Evolutionary conservation across 768 basidiomycete species (phyloP).

Genomic region (Collybiopsis confluens): DNA sequence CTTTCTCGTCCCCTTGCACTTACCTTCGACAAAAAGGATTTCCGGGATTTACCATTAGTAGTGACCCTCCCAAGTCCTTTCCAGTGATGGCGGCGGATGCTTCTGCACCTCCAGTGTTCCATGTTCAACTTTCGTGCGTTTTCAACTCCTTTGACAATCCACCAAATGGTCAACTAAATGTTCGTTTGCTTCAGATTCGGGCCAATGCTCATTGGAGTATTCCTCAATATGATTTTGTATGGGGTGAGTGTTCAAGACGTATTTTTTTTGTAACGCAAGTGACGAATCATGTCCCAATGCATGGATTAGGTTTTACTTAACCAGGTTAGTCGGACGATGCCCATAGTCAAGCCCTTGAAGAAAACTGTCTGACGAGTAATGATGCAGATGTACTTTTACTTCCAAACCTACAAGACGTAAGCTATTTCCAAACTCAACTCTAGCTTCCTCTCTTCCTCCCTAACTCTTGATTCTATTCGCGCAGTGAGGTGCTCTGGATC

Average conservation of each 20-base stretch:
- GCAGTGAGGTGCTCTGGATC: conserved; percentile 40
- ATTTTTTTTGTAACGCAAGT: too few species aligned
- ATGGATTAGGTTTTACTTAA: conserved; percentile 1
- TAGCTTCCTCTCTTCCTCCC: neutral
- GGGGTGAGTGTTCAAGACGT: too few species aligned
- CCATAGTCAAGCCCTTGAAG: too few species aligned
- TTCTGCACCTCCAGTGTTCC: neutral
- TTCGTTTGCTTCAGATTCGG: neutral
- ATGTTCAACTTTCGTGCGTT: conserved; percentile 3
- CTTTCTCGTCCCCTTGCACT: too few species aligned
- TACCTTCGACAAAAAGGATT: too few species aligned
- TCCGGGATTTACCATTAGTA: too few species aligned
- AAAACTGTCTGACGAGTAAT: neutral
- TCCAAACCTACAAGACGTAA: conserved; percentile 6
- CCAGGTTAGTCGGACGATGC: neutral
- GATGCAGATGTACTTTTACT: neutral
- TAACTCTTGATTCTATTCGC: neutral
- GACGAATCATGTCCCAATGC: too few species aligned
- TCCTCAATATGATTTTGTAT: conserved; percentile 4
- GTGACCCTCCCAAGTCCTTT: too few species aligned
- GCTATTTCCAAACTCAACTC: neutral
- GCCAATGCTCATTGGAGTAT: conserved; percentile 9
- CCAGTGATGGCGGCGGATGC: too few species aligned
- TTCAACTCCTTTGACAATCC: neutral
- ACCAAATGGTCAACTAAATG: neutral